Conservation (phyloP, 371 early-diverging fungal species). For the Capillidium heterosporum region DNA sequence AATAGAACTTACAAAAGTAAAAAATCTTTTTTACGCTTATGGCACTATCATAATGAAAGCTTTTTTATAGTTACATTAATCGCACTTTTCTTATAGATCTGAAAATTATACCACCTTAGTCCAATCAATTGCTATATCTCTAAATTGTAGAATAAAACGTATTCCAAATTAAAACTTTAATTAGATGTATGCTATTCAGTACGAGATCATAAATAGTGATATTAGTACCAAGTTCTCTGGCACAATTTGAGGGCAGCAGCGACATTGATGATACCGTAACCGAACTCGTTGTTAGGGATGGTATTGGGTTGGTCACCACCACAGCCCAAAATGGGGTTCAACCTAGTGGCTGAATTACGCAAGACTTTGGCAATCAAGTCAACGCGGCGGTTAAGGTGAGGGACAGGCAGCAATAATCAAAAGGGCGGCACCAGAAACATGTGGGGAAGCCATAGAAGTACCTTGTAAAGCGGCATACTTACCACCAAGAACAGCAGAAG, state of each 20-base stretch:
- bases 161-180: no score
- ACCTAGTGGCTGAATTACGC: not conserved
- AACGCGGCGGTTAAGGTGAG: not conserved
- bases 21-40: no score
- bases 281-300: slow-evolving; percentile 4
- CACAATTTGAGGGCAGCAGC: slow-evolving; percentile 7
- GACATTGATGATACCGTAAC: slow-evolving; percentile 4
- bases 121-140: no score
- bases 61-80: no score
- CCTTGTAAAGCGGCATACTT: slow-evolving; percentile 11
- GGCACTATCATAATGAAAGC: no score
- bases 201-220: no score
- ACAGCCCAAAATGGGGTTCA: not conserved
- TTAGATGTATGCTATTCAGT: no score
- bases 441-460: slow-evolving; percentile 59
- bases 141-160: no score
- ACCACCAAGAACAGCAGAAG: slow-evolving; percentile 12
- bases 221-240: no score
- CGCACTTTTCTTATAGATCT: no score
- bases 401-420: slow-evolving; percentile 4
- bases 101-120: no score
- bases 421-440: slow-evolving; percentile 51
- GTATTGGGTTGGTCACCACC: not conserved
- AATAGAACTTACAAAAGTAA: no score
- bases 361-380: not conserved